These are phyloP conservation scores for Zasmidium angulare DNA, from an alignment of 2,329 filamentous ascomycete genomes.

Conservation along the genomic window DNA sequence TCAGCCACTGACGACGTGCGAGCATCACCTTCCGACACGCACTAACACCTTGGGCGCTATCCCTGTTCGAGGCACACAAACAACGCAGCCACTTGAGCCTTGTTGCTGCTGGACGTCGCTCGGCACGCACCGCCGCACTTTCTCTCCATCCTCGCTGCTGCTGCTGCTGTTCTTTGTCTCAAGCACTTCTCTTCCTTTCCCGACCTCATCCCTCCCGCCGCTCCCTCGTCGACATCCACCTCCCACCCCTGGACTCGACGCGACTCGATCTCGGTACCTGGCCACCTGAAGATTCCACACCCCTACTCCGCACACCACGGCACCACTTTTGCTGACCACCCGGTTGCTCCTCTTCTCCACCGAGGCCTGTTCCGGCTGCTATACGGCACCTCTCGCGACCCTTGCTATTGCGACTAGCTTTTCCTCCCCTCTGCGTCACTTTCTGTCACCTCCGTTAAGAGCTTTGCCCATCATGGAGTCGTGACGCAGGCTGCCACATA, in stretches of 20 bases:
- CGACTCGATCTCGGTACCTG: neutral
- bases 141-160: neutral
- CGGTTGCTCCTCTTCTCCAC: neutral
- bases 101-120: neutral
- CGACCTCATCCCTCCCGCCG: neutral
- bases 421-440: neutral
- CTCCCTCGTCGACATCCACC: neutral
- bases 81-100: neutral
- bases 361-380: neutral
- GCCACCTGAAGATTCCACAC: neutral
- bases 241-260: neutral
- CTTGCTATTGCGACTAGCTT: neutral
- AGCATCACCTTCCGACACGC: neutral
- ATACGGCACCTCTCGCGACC: neutral
- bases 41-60: neutral
- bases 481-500: conserved; percentile 9
- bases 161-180: neutral
- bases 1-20: neutral
- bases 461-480: conserved; percentile 13
- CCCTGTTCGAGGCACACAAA: neutral
- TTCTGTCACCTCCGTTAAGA: neutral
- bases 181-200: too few relatives aligned
- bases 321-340: neutral
- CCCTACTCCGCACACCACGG: neutral
- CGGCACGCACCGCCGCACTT: neutral